Conservation (phyloP, 768 basidiomycete genomes). For the Asterophora lycoperdoides region DNA sequence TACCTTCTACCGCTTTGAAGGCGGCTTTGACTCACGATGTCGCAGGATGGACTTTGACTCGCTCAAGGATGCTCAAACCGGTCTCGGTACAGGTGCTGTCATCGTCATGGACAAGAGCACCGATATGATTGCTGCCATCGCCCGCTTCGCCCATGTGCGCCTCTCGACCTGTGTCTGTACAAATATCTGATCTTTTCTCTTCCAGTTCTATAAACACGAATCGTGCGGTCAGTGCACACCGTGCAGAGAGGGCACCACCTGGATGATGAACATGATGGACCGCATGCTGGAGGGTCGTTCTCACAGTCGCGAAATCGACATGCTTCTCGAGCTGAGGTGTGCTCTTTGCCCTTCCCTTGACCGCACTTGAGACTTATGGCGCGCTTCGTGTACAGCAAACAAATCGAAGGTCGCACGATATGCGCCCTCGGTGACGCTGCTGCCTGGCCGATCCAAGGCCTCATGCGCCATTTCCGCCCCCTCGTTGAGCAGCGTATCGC, state of each 20-base stretch:
- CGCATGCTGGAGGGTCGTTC: slow-evolving; percentile 90
- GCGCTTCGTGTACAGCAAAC: slow-evolving; percentile 56
- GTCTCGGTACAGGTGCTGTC: slow-evolving; percentile 95
- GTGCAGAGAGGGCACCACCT: slow-evolving; percentile 91
- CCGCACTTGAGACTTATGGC: neutral
- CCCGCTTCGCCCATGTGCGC: slow-evolving; percentile 78
- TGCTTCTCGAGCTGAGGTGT: slow-evolving; percentile 92
- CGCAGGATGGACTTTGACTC: slow-evolving; percentile 97
- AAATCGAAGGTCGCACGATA: slow-evolving; percentile 95
- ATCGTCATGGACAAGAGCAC: slow-evolving; percentile 99
- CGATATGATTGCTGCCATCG: slow-evolving; percentile 91
- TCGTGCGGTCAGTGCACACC: slow-evolving; percentile 98
- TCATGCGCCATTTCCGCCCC: slow-evolving; percentile 97
- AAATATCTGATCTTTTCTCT: neutral
- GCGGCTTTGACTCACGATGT: slow-evolving; percentile 3
- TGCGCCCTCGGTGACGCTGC: slow-evolving; percentile 97
- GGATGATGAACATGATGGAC: slow-evolving; percentile 99
- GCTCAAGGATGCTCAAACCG: slow-evolving; percentile 92
- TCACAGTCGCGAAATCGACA: slow-evolving; percentile 93
- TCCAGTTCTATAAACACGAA: slow-evolving; percentile 95
- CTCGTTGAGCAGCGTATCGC: slow-evolving; percentile 88
- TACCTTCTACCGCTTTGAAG: slow-evolving; percentile 17
- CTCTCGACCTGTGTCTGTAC: neutral
- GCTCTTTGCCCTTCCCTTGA: slow-evolving; percentile 15
- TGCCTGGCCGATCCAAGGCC: slow-evolving; percentile 97